phyloP scores from a whole-genome alignment of 2,329 filamentous ascomycete species.

The Diaporthe caulivora region DNA sequence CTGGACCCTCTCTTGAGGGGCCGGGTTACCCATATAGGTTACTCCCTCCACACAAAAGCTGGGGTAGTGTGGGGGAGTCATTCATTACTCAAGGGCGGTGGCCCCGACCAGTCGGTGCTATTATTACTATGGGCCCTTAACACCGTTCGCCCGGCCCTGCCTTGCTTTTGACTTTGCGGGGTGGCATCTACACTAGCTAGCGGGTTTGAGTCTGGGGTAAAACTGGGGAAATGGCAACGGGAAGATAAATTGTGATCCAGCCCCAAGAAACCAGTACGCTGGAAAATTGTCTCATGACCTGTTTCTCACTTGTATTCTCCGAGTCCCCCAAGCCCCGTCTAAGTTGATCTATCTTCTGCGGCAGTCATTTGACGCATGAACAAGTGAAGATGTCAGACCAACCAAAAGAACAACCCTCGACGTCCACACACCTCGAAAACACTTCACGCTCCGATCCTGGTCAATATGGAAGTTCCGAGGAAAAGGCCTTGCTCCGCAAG shows the following conservation, averaged over 20 bases:
- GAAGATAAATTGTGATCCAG: background rate
- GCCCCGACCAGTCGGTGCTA: background rate
- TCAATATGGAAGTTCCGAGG: constrained; percentile 9
- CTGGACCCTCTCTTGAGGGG: background rate
- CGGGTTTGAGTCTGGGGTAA: constrained; percentile 23
- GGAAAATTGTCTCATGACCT: too few relatives aligned
- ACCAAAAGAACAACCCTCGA: background rate
- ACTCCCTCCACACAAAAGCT: background rate
- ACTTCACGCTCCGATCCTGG: background rate
- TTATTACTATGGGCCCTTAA: constrained; percentile 11
- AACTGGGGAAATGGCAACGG: constrained; percentile 1
- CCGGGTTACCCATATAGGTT: background rate
- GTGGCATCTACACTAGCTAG: background rate
- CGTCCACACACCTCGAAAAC: background rate
- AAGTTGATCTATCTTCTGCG: background rate
- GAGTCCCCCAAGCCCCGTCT: too few relatives aligned
- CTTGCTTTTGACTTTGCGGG: constrained; percentile 20
- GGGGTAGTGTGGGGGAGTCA: constrained; percentile 17
- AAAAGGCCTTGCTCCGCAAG: constrained; percentile 45
- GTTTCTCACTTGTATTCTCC: background rate
- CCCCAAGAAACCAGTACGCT: background rate
- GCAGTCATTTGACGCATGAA: background rate
- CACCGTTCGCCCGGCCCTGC: background rate
- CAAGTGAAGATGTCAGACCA: background rate
- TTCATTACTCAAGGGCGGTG: background rate